Evolutionary conservation across 306 rosid species (phyloP).

Genomic region (Prinsepia uniflora): DNA sequence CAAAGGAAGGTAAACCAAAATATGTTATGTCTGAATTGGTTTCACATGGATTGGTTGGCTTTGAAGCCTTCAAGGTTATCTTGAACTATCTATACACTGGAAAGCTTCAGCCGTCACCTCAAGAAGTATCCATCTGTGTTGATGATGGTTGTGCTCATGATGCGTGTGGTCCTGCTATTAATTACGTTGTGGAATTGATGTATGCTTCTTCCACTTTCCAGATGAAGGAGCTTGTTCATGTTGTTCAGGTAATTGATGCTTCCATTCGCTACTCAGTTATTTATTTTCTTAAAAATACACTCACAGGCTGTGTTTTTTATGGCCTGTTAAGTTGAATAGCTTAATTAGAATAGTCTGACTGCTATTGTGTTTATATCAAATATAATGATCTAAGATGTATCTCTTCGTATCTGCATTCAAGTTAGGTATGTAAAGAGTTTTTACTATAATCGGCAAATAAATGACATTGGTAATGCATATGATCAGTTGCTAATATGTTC

Average conservation of each 20-base stretch:
- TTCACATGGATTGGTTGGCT: slow-evolving; percentile 57
- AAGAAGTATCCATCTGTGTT: slow-evolving; percentile 75
- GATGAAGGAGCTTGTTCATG: slow-evolving; percentile 75
- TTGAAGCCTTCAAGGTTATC: slow-evolving; percentile 63
- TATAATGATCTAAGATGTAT: background rate
- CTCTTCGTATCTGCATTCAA: background rate
- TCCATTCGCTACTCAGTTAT: background rate
- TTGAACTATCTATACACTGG: slow-evolving; percentile 86
- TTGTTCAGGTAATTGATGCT: slow-evolving; percentile 64
- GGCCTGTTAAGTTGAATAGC: background rate
- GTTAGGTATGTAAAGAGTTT: background rate
- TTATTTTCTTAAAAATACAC: background rate
- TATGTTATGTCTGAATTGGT: slow-evolving; percentile 69
- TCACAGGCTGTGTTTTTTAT: background rate
- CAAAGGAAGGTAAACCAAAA: slow-evolving; percentile 57
- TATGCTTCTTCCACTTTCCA: slow-evolving; percentile 79
- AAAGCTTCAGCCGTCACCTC: slow-evolving; percentile 65
- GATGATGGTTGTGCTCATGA: slow-evolving; percentile 72
- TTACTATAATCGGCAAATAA: background rate
- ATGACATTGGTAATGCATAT: slow-evolving; percentile 3
- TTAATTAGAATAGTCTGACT: background rate
- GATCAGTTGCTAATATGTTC: background rate
- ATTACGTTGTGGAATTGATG: slow-evolving; percentile 79
- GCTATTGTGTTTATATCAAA: background rate
- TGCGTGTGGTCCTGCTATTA: slow-evolving; percentile 79